Conservation (phyloP, 257 asterid genomes). For the Jaltomata sinuosa region DNA sequence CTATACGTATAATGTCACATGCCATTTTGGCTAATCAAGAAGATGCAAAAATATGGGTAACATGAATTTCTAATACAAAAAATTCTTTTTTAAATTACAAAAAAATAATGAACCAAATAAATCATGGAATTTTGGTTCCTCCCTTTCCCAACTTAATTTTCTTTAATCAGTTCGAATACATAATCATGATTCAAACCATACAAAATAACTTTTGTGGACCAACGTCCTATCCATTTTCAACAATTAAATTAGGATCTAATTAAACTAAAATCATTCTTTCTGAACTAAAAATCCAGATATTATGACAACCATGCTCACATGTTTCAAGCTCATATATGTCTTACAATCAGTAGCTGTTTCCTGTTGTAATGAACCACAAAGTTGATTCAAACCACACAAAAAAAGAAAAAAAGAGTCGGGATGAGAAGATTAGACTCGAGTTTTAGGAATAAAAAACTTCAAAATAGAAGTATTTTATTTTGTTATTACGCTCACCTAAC, state of each 20-base stretch:
- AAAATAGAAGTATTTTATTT: not conserved
- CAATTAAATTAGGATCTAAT: not conserved
- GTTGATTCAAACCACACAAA: not conserved
- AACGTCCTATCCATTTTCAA: not conserved
- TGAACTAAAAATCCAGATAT: not conserved
- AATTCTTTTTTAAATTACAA: too few species aligned
- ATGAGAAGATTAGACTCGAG: not conserved
- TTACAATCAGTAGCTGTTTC: not conserved
- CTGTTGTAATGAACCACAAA: not conserved
- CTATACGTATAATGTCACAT: not conserved
- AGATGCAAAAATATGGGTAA: not conserved
- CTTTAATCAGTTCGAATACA: not conserved
- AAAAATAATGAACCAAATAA: not conserved
- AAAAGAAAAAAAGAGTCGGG: not conserved
- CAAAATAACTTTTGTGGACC: not conserved
- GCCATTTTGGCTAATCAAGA: not conserved
- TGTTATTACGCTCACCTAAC: not conserved
- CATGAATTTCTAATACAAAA: not conserved
- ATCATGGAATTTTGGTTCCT: not conserved
- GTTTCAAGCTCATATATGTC: not conserved
- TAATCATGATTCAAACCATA: not conserved
- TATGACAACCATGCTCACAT: not conserved
- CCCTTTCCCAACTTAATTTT: not conserved
- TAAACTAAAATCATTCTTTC: not conserved
- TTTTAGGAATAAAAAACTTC: not conserved